These are phyloP conservation scores for Tephrocybe sp. DNA, from an alignment of 768 basidiomycete species.

Conservation along the genomic window DNA sequence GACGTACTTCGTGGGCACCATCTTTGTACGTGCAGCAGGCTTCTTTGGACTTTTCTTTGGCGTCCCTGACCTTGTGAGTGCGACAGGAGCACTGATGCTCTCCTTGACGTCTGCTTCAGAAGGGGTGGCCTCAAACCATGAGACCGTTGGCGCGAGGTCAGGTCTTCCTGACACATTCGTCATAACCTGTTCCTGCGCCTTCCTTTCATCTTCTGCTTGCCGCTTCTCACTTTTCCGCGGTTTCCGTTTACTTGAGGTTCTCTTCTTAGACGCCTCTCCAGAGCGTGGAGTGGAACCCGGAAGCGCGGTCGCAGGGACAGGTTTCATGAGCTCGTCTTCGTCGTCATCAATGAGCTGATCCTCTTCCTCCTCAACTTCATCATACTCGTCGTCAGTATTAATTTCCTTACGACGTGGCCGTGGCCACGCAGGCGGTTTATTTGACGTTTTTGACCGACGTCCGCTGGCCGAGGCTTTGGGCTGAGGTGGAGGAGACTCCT, in stretches of 20 bases:
- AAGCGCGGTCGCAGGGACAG: constrained; percentile 28
- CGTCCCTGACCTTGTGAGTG: constrained; percentile 34
- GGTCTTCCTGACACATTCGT: constrained; percentile 32
- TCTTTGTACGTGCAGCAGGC: constrained; percentile 34
- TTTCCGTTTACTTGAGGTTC: constrained; percentile 47
- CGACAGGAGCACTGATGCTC: constrained; percentile 18
- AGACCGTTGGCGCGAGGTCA: constrained; percentile 37
- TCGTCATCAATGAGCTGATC: constrained; percentile 82
- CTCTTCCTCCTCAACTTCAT: constrained; percentile 70
- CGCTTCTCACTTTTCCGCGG: constrained; percentile 53
- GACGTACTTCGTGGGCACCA: constrained; percentile 31
- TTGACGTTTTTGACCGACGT: constrained; percentile 14
- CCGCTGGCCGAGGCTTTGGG: constrained; percentile 29
- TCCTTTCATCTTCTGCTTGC: constrained; percentile 42
- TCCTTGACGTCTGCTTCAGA: constrained; percentile 27
- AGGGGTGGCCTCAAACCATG: constrained; percentile 40
- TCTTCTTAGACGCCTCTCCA: constrained; percentile 45
- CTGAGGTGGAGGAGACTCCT: constrained; percentile 64
- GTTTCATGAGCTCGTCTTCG: constrained; percentile 29
- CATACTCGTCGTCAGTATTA: constrained; percentile 50
- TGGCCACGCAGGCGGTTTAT: constrained; percentile 19
- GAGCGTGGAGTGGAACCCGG: constrained; percentile 25
- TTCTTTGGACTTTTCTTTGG: constrained; percentile 53
- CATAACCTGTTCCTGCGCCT: constrained; percentile 40
- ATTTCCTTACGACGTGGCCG: constrained; percentile 21